These are phyloP conservation scores for Yarrowia keelungensis DNA, from an alignment of 805 yeast genomes.

Conservation along the genomic window DNA sequence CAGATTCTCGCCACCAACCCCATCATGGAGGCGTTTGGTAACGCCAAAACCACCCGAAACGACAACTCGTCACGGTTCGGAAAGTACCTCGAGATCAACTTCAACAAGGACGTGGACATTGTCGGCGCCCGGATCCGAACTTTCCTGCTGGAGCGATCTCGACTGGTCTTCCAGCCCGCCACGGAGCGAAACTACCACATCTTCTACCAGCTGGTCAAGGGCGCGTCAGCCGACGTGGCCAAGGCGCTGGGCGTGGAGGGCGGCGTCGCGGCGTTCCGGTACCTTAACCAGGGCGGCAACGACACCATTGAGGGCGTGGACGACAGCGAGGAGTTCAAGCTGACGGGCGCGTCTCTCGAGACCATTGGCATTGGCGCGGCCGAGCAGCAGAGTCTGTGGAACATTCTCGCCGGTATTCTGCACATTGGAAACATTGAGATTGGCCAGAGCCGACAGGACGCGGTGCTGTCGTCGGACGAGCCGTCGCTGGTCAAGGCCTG, in stretches of 20 bases:
- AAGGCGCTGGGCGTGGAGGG: conserved; percentile 56
- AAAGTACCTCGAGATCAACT: conserved; percentile 89
- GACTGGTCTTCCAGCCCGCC: conserved; percentile 90
- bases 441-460: conserved; percentile 82
- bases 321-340: conserved; percentile 77
- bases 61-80: conserved; percentile 98
- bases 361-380: conserved; percentile 74
- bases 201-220: conserved; percentile 86
- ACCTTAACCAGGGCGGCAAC: conserved; percentile 88
- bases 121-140: conserved; percentile 96
- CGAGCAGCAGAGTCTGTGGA: conserved; percentile 72
- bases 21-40: conserved; percentile 97
- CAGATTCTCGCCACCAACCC: conserved; percentile 97
- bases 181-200: conserved; percentile 95
- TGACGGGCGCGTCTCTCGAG: conserved; percentile 75
- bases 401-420: conserved; percentile 82
- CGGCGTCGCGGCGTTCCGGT: conserved; percentile 74
- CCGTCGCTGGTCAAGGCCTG: conserved; percentile 83
- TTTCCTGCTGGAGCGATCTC: conserved; percentile 87
- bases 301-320: conserved; percentile 74
- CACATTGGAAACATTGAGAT: conserved; percentile 93
- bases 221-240: conserved; percentile 58
- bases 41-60: conserved; percentile 96
- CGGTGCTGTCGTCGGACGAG: conserved; percentile 82
- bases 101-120: conserved; percentile 74